Evolutionary conservation across 169 alveolate genomes (phyloP).

Genomic region (Plasmodium yoelii): DNA sequence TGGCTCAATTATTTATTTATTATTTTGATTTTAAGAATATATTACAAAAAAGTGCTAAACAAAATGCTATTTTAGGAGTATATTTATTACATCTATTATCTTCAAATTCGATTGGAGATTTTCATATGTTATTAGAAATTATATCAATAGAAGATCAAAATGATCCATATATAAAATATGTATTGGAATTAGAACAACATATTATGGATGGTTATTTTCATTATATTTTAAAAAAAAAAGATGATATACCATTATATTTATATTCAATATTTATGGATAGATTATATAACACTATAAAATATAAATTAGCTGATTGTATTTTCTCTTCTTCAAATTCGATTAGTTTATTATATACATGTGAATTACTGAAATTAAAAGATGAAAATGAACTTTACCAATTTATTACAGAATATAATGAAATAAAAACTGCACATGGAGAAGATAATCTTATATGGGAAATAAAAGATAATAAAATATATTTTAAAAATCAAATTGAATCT

Average conservation of each 20-base stretch:
- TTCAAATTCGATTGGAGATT: constrained; percentile 82
- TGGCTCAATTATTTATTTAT: constrained; percentile 41
- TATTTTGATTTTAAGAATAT: constrained; percentile 29
- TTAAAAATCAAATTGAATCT: constrained; percentile 20
- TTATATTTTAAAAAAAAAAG: constrained; percentile 38
- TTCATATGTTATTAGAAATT: constrained; percentile 82
- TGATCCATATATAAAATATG: constrained; percentile 74
- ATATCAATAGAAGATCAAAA: constrained; percentile 52
- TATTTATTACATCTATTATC: constrained; percentile 81
- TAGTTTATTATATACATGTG: constrained; percentile 51
- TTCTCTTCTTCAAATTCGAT: constrained; percentile 78
- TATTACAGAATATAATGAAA: constrained; percentile 75
- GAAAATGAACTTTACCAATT: constrained; percentile 72
- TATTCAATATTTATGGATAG: constrained; percentile 68
- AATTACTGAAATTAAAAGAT: constrained; percentile 74
- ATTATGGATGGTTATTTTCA: constrained; percentile 86
- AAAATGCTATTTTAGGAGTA: constrained; percentile 78
- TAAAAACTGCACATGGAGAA: constrained; percentile 56
- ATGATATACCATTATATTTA: constrained; percentile 61
- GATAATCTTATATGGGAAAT: constrained; percentile 57
- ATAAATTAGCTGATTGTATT: constrained; percentile 83
- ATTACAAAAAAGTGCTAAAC: constrained; percentile 67
- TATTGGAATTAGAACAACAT: constrained; percentile 80
- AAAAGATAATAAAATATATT: constrained; percentile 17
- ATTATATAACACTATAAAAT: constrained; percentile 78